Base-by-base conservation (phyloP, 2,329 filamentous ascomycete species). In the Teratosphaeria nubilosa region DNA sequence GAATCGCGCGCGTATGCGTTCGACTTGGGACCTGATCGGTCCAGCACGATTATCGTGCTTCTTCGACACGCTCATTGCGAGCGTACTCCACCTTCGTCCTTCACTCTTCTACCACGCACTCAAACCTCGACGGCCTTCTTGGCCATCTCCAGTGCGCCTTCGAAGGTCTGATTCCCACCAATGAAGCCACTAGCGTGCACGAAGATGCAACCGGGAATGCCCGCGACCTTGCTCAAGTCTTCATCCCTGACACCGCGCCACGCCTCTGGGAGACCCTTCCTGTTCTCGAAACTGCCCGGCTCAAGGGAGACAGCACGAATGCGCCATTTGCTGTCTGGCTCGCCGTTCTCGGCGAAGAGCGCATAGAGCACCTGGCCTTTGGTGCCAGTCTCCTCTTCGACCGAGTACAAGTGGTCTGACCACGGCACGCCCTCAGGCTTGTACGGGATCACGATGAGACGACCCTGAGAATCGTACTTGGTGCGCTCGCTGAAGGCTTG, bases 151-250 rank as follows among this genome's bases (percentile, higher is more conserved):
- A 90, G 82, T 27, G 85, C 91, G 31, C 94, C 94, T 61, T 95
- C 90, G 68, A 88, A 94, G 0, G 88, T 95, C 80, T 88, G 87
- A 75, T 96, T 95, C 2, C 94, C 94, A 20, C 94, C 94, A 70
- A 97, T 97, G 76, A 99, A 99, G 30, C 94, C 94, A 56, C 87
- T 86, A 3, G 91, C 91, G 72, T 99, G 94, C 31, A 96, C 88
- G 72, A 99, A 99, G 30, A 99, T 86, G 62, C 89, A 86, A 6
- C 91, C 90, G 5, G 78, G 77, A 30, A 90, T 78, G 37, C 86
- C 85, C 25, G 82, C 77, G 16, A 91, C 80, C 65, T 82, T 81
- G 73, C 92, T 90, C 56, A 99, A 79, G 73, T 91, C 85, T 66
- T 87, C 86, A 70, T 97, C 94, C 48, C 94, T 82, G 64, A 95